phyloP scores from a whole-genome alignment of 208 protist species.

The Trypanosoma platydactyli region DNA sequence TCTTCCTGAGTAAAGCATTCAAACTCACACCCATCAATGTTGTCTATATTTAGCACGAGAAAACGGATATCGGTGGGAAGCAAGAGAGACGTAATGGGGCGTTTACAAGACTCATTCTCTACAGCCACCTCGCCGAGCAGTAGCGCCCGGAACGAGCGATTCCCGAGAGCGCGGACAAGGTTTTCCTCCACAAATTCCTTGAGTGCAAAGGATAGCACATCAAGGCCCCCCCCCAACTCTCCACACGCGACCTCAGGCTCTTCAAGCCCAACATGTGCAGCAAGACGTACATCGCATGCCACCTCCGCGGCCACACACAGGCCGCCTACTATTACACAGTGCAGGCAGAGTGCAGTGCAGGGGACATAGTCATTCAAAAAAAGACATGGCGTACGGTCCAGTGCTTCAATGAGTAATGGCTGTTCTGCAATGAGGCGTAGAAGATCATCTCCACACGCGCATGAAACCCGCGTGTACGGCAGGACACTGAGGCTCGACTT shows the following conservation, averaged over 20 bases:
- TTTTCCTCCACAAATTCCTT: constrained; percentile 40
- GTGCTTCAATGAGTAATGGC: constrained; percentile 34
- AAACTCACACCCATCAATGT: constrained; percentile 42
- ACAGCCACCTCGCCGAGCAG: constrained; percentile 37
- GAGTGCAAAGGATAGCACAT: constrained; percentile 40
- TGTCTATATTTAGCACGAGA: constrained; percentile 48
- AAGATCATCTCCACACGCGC: constrained; percentile 40
- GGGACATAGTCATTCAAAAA: constrained; percentile 62
- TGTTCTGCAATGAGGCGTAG: constrained; percentile 34
- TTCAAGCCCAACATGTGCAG: constrained; percentile 37
- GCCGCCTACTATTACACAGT: constrained; percentile 47
- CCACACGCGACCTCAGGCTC: background rate
- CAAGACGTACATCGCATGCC: constrained; percentile 40
- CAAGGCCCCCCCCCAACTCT: constrained; percentile 14
- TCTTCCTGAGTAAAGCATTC: constrained; percentile 56
- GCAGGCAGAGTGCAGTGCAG: constrained; percentile 36
- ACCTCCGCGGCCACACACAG: constrained; percentile 64
- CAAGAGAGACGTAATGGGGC: constrained; percentile 24
- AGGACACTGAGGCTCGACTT: constrained; percentile 37
- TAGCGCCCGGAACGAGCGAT: constrained; percentile 48
- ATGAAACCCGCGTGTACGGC: constrained; percentile 41
- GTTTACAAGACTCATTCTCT: constrained; percentile 20
- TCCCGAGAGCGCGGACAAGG: constrained; percentile 29
- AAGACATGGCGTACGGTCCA: constrained; percentile 51
- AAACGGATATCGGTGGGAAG: constrained; percentile 40